Base-by-base conservation (phyloP, 805 yeast species). In the Vanderwaltozyma tropicalis region DNA sequence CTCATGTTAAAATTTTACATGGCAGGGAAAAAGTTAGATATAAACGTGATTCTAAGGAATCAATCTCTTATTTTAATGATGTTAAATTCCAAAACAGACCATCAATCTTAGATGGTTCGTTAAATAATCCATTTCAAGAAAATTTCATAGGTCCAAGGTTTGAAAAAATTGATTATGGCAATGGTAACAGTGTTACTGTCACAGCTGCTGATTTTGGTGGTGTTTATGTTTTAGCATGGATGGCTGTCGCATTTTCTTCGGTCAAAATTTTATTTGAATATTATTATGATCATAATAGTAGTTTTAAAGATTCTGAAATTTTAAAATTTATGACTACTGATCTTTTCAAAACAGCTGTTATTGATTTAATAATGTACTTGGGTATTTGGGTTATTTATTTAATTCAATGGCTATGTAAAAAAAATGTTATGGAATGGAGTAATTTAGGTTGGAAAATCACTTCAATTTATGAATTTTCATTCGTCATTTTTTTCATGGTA, bases 201-300 rank as follows among this genome's bases (percentile, higher is more conserved):
- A 13, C 31, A 33, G 28, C 41, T 20, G 47, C 59, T 11, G 51
- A 49, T 38, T 87, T 84, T 55, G 76, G 73, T 47, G 97, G 97
- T 2, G 71, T 92, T 42, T 89, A 77, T 57, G 79, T 85, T 5
- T 69, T 87, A 34, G 75, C 77, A 44, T 85, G 95, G 95, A 62
- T 83, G 38, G 72, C 74, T 5, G 70, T 78, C 5, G 77, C 71
- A 19, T 66, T 79, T 39, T 55, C 70, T 28, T 69, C 76, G 40
- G 49, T 76, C 22, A 74, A 76, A 41, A 69, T 71, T 16, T 49
- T 77, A 8, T 62, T 78, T 14, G 70, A 75, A 41, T 74, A 79
- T 46, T 72, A 72, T 49, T 43, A 70, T 11, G 55, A 57, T 21
- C 54, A 69, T 34, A 41, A 53, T 19, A 74, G 78, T 5, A 43